Evolutionary conservation across 2,329 filamentous ascomycete genomes (phyloP), one percentile per base, ranked within the genome.

Genomic region (Arthrinium phaeospermum): DNA sequence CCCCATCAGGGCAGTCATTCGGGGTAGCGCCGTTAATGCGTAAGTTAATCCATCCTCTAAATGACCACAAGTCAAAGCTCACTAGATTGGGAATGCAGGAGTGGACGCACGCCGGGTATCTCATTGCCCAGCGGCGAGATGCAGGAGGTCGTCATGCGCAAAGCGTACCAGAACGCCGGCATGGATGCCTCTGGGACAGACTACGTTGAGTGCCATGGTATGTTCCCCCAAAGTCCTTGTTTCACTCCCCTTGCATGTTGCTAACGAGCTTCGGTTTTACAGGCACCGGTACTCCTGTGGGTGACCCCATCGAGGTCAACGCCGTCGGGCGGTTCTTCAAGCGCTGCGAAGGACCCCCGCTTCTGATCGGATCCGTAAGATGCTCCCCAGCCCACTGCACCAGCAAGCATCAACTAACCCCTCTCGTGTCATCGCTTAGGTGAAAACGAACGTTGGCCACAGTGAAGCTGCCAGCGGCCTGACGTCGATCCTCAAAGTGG

Each of bases 381-480:
- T 37, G 37, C 8, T 37, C 37, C 37, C 5, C 37, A 37, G 6
- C 6, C 37, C 37, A 10, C 8, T 10, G 8, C 37, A 37, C 5
- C 3, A 37, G 1, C 3, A 10, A 37, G 37, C 1, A 37, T 37
- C 37, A 7, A 37, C 37, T 37, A 37, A 37, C 37, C 37, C 6
- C 37, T 4, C 37, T 37, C 8, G 37, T 1, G 37, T 10, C 37
- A 7, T 37, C 37, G 8, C 3, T 10, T 37, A 37, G 37, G 37
- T 37, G 37, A 86, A 85, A 78, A 85, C 84, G 0, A 79, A 85
- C 2, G 80, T 86, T 45, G 87, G 87, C 24, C 86, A 89, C 74
- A 86, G 0, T 3, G 64, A 68, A 16, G 30, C 8, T 0, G 64
- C n/a, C n/a, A 45, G 34, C 13, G 64, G 64, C n/a, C 76, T 89